A percentile compares a stretch with the other conserved stretches of the same genome.
phyloP scores from a whole-genome alignment of 208 protist species.

The Polymyxa betae region DNA sequence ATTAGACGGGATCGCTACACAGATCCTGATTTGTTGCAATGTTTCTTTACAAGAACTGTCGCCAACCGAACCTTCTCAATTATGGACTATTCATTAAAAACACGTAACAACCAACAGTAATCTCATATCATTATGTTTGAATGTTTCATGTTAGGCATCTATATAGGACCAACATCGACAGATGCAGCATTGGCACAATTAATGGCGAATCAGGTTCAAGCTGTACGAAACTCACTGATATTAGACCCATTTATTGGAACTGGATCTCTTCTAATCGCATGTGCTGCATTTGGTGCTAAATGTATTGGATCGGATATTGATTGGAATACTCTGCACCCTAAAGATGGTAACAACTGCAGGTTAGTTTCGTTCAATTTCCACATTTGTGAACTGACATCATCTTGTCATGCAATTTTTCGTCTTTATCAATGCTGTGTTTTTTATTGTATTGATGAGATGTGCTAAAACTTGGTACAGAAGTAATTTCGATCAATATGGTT shows the following conservation, averaged over 20 bases:
- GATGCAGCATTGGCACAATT: neutral
- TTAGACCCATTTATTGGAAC: slow-evolving; percentile 10
- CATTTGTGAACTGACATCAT: neutral
- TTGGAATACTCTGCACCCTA: neutral
- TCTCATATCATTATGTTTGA: too few relatives aligned
- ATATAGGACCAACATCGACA: slow-evolving; percentile 34
- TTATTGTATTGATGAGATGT: too few relatives aligned
- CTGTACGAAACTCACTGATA: neutral
- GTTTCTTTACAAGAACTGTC: slow-evolving; percentile 7
- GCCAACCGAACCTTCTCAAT: neutral
- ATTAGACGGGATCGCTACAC: neutral
- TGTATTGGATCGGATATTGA: neutral
- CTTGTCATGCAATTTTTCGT: too few relatives aligned
- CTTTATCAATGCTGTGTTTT: too few relatives aligned
- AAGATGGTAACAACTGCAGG: slow-evolving; percentile 35
- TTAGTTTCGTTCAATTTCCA: neutral
- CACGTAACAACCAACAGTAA: too few relatives aligned
- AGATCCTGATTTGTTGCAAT: neutral
- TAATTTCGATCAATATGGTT: neutral
- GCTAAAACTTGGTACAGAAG: too few relatives aligned
- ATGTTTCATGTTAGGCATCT: neutral
- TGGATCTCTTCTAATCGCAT: slow-evolving; percentile 12
- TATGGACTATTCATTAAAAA: slow-evolving; percentile 31
- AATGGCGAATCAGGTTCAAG: slow-evolving; percentile 35
- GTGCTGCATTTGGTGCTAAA: neutral